Evolutionary conservation across 208 protist species (phyloP), one percentile per base, ranked within the genome.

Genomic region (Kentomonas sorsogonicus): DNA sequence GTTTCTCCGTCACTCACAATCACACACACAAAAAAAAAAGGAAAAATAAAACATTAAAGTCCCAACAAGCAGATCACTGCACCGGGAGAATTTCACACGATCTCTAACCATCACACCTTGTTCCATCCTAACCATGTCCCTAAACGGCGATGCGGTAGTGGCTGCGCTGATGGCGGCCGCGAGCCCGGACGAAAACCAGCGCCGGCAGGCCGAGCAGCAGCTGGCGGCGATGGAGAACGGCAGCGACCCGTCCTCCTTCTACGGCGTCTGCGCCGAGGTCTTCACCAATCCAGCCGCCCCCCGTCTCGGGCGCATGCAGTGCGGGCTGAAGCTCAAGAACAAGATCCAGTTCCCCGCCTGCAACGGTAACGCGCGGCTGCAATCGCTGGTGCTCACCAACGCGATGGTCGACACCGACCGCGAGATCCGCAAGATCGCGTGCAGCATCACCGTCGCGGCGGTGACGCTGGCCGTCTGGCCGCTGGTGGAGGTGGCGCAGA

Each of bases 301-400:
- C 30, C 70, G 72, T 4, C 62, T 60, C 9, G 79, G 78, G 2
- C 48, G 84, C 1, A 78, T 86, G 51, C 68, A 89, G 27, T 79
- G 76, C 0, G 84, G 84, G 16, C 84, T 81, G 22, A 60, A 90
- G 59, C 50, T 94, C 26, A 91, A 91, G 69, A 90, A 90, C 43
- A 70, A 76, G 48, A 63, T 94, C 22, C 47, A 63, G 9, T 54
- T 84, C 47, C 80, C 83, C 1, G 54, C 69, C 4, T 85, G 76
- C 23, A 54, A 74, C 10, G 69, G 74, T 38, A 88, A 88, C 52
- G 45, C 60, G 13, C 39, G 60, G 15, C 65, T 90, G 48, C 77
- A 86, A 63, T 18, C 47, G 16, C 66, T 68, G 1, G 72, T 93
- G 30, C 83, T 80, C 52, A 61, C 64, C 34, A 66, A 78, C 34